Evolutionary conservation across 1,284 basidiomycete species (phyloP), one percentile per base, ranked within the genome.

Genomic region (Marasmius sp.): DNA sequence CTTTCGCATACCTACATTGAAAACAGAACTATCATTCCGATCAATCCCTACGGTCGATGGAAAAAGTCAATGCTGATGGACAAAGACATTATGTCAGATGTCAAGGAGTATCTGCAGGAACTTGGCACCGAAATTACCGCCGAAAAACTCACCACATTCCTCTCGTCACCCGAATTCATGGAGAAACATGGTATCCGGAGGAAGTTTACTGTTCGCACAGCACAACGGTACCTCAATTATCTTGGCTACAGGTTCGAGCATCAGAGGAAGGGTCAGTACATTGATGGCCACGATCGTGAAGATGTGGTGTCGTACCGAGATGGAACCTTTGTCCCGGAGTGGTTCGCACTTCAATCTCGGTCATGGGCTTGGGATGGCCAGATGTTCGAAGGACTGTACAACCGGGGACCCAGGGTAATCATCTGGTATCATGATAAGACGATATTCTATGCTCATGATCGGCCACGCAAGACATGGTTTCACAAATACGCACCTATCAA

Each of bases 21-120:
- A 0, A 67, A 75, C 47, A 66, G 65, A 1, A 61, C 51, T 1
- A 16, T 73, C 11, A 63, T 75, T 3, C 72, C 71, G 0, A 45
- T 71, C 1, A 76, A 75, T 66, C 71, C 70, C 4, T 75, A 71
- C 65, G 69, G 74, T 1, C 43, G 66, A 11, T 75, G 72, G 72
- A 73, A 71, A 43, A 41, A 68, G 38, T 67, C 69, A 0, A 61
- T 72, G 60, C 67, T 76, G 9, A 68, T 64, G 4, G 68, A 75
- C 58, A 69, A 75, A 60, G 65, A 70, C 55, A 64, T 75, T 0
- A 16, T 33, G 6, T 62, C 67, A 18, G 70, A 74, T 6, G 67
- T 76, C 51, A 70, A 68, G 33, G 49, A 74, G 1, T 70, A 69
- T 61, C 67, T 77, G 1, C 70, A 71, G 54, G 67, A 68, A 45